These are phyloP conservation scores for Pichia cephalocereana DNA, from an alignment of 805 yeast species.

Conservation along the genomic window DNA sequence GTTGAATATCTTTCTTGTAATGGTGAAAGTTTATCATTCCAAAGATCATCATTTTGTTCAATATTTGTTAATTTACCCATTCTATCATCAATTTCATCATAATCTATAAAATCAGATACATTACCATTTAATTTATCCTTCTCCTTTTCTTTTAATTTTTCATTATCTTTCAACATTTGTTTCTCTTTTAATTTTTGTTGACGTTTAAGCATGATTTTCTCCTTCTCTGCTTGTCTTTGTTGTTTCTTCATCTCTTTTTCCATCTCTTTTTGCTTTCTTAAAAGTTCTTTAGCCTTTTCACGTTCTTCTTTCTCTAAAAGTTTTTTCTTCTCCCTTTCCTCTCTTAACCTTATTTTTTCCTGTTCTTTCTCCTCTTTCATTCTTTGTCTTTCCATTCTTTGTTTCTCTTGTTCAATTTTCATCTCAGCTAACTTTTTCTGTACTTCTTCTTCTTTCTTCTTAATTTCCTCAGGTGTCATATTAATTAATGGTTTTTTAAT, in stretches of 20 bases:
- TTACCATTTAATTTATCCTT: constrained; percentile 5
- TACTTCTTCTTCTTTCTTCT: constrained; percentile 9
- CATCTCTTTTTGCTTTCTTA: constrained; percentile 17
- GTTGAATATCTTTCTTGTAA: constrained; percentile 64
- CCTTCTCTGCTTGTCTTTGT: constrained; percentile 17
- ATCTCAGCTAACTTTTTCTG: constrained; percentile 8
- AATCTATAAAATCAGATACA: neutral
- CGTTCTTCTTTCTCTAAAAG: constrained; percentile 13
- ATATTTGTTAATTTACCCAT: constrained; percentile 12
- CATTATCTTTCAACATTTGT: constrained; percentile 3
- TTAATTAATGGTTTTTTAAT: neutral
- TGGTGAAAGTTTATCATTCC: constrained; percentile 59
- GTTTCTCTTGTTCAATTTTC: constrained; percentile 13
- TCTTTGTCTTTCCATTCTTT: constrained; percentile 12
- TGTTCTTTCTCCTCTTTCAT: constrained; percentile 10
- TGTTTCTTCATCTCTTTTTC: constrained; percentile 18
- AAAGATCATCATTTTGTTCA: constrained; percentile 15
- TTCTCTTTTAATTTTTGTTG: constrained; percentile 15
- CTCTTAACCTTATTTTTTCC: neutral
- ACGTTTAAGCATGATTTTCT: constrained; percentile 14
- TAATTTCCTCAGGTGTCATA: constrained; percentile 6
- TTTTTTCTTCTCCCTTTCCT: constrained; percentile 11
- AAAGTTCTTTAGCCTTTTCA: constrained; percentile 13
- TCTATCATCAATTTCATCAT: constrained; percentile 10
- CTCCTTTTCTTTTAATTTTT: constrained; percentile 7